Percentiles rank a stretch among this genome's conserved stretches.
Evolutionary conservation across 352 stramenopile genomes (phyloP).

Genomic region (Plasmopara halstedii): DNA sequence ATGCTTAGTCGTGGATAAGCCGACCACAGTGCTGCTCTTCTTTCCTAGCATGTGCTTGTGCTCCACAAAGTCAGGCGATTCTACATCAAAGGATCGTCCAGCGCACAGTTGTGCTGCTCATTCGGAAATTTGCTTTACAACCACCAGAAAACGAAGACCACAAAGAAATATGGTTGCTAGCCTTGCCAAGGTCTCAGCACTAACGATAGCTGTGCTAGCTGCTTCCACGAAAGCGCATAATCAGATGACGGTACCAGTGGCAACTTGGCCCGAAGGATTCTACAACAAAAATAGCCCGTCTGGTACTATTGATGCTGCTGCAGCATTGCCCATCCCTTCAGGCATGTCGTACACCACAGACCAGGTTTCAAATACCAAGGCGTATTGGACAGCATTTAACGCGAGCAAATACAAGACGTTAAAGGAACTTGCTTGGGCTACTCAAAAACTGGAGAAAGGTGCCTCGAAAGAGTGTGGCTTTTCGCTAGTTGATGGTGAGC

Average conservation of each 20-base stretch:
- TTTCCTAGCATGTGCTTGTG: background rate
- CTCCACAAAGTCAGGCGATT: background rate
- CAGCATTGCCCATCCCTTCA: conserved; percentile 12
- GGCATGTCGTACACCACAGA: conserved; percentile 22
- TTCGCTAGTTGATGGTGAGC: conserved; percentile 22
- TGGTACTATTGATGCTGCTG: conserved; percentile 13
- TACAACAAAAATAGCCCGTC: conserved; percentile 20
- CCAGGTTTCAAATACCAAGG: conserved; percentile 18
- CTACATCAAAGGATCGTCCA: background rate
- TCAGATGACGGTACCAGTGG: conserved; percentile 27
- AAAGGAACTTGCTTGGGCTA: conserved; percentile 26
- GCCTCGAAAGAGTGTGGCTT: conserved; percentile 27
- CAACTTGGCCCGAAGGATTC: conserved; percentile 24
- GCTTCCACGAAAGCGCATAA: conserved; percentile 15
- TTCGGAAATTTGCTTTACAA: background rate
- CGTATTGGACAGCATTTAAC: conserved; percentile 30
- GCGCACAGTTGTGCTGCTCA: background rate
- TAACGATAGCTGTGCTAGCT: conserved; percentile 3
- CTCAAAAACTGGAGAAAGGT: conserved; percentile 16
- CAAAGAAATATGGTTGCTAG: background rate
- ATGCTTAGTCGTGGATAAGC: no score
- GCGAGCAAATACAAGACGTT: conserved; percentile 38
- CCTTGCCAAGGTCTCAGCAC: conserved; percentile 1
- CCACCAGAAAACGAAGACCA: conserved; percentile 3
- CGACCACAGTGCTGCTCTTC: no score